A percentile compares a stretch with the other conserved stretches of the same genome.
These are phyloP conservation scores for Patellifolia procumbens DNA, from an alignment of 179 eudicot species.

Conservation along the genomic window DNA sequence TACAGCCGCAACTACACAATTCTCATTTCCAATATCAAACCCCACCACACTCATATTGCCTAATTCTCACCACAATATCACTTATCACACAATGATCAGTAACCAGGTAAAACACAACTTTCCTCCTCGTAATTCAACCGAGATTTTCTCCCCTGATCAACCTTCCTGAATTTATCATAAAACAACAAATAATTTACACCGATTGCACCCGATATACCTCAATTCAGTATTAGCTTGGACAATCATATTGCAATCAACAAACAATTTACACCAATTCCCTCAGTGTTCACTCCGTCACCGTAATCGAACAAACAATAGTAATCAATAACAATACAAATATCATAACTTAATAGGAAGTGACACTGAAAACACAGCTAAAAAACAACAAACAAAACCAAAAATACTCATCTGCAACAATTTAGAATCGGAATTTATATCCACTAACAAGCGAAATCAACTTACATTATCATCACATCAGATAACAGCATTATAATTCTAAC, in stretches of 20 bases:
- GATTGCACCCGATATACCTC: not conserved
- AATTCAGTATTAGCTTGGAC: not conserved
- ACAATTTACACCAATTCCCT: not conserved
- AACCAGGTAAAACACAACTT: not conserved
- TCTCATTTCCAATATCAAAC: conserved; percentile 90
- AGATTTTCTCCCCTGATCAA: too few relatives aligned
- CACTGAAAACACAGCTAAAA: not conserved
- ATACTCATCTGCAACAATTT: not conserved
- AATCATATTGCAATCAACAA: not conserved
- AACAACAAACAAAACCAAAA: not conserved
- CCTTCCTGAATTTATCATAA: not conserved
- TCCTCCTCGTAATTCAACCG: not conserved
- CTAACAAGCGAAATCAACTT: not conserved
- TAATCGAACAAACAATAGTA: too few relatives aligned
- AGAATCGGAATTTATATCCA: not conserved
- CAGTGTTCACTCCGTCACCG: too few relatives aligned
- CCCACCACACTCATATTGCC: conserved; percentile 80
- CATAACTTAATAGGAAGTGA: not conserved
- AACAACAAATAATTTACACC: not conserved
- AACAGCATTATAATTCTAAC: not conserved
- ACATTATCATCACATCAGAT: not conserved
- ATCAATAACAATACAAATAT: not conserved
- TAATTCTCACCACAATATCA: not conserved
- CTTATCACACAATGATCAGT: not conserved
- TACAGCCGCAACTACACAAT: conserved; percentile 78